phyloP scores from a whole-genome alignment of 2,329 filamentous ascomycete genomes.

The Aspergillus fumigatiaffinis region DNA sequence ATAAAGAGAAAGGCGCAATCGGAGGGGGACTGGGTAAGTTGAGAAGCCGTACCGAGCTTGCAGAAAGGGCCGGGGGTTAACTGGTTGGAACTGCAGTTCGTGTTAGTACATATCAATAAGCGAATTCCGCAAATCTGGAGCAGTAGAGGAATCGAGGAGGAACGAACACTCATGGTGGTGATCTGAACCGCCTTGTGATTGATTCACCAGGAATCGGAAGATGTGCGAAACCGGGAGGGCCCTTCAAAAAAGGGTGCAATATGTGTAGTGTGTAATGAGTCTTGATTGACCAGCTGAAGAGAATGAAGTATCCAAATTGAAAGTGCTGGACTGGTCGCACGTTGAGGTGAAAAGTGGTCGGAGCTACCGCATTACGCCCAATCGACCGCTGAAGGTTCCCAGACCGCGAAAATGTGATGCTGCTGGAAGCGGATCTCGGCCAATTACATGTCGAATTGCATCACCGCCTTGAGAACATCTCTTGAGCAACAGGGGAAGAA shows the following conservation, averaged over 20 bases:
- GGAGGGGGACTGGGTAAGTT: background rate
- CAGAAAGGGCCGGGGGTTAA: constrained; percentile 96
- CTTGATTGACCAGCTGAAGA: background rate
- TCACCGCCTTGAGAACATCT: constrained; percentile 24
- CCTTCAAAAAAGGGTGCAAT: background rate
- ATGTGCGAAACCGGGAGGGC: background rate
- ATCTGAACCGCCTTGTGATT: constrained; percentile 6
- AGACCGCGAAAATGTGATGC: constrained; percentile 34
- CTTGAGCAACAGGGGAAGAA: background rate
- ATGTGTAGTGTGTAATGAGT: background rate
- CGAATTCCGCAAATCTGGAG: constrained; percentile 25
- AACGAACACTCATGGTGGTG: constrained; percentile 33
- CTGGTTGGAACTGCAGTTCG: constrained; percentile 69
- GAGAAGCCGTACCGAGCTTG: constrained; percentile 70
- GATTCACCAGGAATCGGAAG: constrained; percentile 3
- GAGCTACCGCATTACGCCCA: constrained; percentile 9
- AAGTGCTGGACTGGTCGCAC: constrained; percentile 3
- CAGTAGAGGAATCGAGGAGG: background rate
- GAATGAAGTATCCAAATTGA: background rate
- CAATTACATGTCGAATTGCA: constrained; percentile 17
- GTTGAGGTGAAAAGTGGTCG: constrained; percentile 1
- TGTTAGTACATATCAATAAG: constrained; percentile 15
- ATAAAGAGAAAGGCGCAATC: background rate
- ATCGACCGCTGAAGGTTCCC: constrained; percentile 4
- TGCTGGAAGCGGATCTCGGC: constrained; percentile 16